Evolutionary conservation across 257 asterid species (phyloP).

Genomic region (Gardenia jasminoides): DNA sequence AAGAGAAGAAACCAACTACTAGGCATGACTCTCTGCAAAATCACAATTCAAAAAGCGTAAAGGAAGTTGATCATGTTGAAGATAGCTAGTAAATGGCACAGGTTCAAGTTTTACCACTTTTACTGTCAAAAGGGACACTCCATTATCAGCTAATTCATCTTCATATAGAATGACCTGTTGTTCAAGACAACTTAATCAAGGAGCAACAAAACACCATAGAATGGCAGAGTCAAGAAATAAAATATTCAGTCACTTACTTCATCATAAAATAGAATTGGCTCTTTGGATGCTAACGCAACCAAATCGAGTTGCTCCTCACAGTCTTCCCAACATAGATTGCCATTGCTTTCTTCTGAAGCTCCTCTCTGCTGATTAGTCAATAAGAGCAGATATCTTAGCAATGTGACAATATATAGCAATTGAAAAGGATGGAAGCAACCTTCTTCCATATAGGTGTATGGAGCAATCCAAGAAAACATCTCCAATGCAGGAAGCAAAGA

Average conservation of each 20-base stretch:
- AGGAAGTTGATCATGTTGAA: conserved; percentile 4
- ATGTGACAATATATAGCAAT: conserved; percentile 14
- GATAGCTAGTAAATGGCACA: conserved; percentile 18
- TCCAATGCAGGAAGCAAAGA: not conserved
- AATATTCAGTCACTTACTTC: conserved; percentile 52
- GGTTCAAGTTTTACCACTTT: conserved; percentile 70
- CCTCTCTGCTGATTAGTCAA: conserved; percentile 53
- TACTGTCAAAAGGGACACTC: conserved; percentile 89
- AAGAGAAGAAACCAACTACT: conserved; percentile 92
- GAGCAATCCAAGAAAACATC: not conserved
- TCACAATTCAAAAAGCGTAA: conserved; percentile 18
- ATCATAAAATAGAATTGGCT: conserved; percentile 93
- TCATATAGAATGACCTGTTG: conserved; percentile 83
- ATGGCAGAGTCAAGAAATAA: conserved; percentile 20
- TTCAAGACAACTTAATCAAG: conserved; percentile 14
- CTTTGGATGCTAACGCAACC: conserved; percentile 79
- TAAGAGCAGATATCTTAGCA: conserved; percentile 30
- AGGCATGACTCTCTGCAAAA: conserved; percentile 95
- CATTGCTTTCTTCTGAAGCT: conserved; percentile 39
- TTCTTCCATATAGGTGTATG: not conserved
- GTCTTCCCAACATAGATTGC: conserved; percentile 66
- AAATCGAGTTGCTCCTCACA: conserved; percentile 75
- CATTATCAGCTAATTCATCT: conserved; percentile 98
- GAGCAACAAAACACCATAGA: conserved; percentile 7
- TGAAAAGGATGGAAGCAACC: not conserved